Conservation (phyloP, 176 grass and related monocot genomes). For the Oryza officinalis region DNA sequence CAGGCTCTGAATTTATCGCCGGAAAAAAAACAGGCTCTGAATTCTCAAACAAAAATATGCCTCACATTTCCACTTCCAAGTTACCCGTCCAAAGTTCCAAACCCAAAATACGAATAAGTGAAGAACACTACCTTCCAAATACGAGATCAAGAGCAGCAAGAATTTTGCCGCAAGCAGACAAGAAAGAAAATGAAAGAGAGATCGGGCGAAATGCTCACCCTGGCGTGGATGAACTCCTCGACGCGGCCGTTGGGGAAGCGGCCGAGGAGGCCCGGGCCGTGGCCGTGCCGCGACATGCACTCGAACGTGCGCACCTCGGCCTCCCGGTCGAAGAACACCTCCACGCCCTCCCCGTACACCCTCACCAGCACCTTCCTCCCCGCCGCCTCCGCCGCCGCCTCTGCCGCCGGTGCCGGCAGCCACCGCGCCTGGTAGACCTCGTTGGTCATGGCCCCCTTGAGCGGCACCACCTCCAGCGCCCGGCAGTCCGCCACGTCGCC, state of each 20-base stretch:
- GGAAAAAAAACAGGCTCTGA: neutral
- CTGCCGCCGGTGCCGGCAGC: no score
- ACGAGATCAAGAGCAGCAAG: neutral
- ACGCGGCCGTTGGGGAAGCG: constrained; percentile 69
- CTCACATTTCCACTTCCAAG: neutral
- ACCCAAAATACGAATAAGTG: neutral
- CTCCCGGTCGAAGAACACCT: constrained; percentile 62
- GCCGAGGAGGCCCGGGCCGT: constrained; percentile 64
- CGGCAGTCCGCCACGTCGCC: constrained; percentile 50
- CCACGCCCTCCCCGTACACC: constrained; percentile 68
- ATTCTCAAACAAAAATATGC: neutral
- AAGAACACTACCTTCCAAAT: neutral
- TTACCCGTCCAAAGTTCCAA: neutral
- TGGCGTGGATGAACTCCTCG: constrained; percentile 84
- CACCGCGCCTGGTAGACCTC: constrained; percentile 67
- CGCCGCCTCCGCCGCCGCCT: neutral
- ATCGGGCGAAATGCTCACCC: constrained; percentile 18
- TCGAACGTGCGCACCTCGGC: constrained; percentile 72
- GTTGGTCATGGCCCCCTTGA: constrained; percentile 85
- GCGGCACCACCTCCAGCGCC: constrained; percentile 56
- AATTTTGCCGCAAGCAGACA: no score
- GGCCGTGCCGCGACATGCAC: constrained; percentile 74
- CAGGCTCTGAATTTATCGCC: no score
- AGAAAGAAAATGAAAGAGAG: no score
- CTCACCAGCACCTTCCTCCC: constrained; percentile 63